These are phyloP conservation scores for Trichoderma semiorbis DNA, from an alignment of 2,329 filamentous ascomycete genomes.

Conservation along the genomic window DNA sequence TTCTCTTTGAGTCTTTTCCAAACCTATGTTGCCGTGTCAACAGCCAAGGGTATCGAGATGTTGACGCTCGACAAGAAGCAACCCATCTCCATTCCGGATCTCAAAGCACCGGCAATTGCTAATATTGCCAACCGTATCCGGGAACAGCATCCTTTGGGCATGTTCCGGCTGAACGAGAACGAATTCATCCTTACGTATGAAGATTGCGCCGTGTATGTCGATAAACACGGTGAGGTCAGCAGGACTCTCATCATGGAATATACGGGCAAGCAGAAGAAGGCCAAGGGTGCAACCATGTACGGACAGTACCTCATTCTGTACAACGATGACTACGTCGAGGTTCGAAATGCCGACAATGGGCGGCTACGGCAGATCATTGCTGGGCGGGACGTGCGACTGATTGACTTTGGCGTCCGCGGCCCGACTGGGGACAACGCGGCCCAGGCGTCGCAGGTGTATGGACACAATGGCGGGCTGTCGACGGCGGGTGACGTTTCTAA, in stretches of 20 bases:
- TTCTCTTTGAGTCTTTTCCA: constrained; percentile 96
- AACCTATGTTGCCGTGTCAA: constrained; percentile 86
- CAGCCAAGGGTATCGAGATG: constrained; percentile 89
- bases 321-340: constrained; percentile 94
- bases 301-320: constrained; percentile 90
- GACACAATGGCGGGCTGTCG: constrained; percentile 34
- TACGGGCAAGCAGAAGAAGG: constrained; percentile 78
- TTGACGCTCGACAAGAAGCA: constrained; percentile 97
- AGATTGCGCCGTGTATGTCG: constrained; percentile 95
- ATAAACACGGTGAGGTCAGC: constrained; percentile 95
- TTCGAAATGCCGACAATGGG: constrained; percentile 94
- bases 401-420: constrained; percentile 77
- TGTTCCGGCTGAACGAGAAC: constrained; percentile 91
- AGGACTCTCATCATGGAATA: constrained; percentile 97
- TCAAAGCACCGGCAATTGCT: constrained; percentile 71
- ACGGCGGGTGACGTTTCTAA: constrained; percentile 49
- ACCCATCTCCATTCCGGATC: constrained; percentile 87
- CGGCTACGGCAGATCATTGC: constrained; percentile 90
- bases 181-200: constrained; percentile 94
- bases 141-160: constrained; percentile 82
- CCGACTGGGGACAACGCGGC: constrained; percentile 50
- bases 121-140: constrained; percentile 82
- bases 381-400: constrained; percentile 80
- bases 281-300: constrained; percentile 81
- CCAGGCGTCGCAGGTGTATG: constrained; percentile 32